Evolutionary conservation across 1,139 yeast species (phyloP).

Genomic region (Pichia sp.): DNA sequence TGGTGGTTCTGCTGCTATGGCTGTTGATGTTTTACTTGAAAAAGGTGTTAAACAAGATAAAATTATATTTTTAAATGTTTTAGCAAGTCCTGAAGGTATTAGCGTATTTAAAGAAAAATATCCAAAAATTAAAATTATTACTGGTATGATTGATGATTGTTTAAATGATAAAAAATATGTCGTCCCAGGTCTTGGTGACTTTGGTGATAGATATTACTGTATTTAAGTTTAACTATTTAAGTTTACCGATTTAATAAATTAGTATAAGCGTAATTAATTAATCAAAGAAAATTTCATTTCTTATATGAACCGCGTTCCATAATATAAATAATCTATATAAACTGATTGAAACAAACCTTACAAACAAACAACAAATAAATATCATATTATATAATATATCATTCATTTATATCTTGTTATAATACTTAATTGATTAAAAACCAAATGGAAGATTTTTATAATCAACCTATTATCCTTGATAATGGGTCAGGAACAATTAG

Average conservation of each 20-base stretch:
- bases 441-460: conserved; percentile 28
- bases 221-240: conserved; percentile 36
- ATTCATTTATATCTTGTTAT: too few species aligned
- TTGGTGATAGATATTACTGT: conserved; percentile 96
- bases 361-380: too few species aligned
- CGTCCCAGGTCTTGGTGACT: conserved; percentile 94
- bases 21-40: conserved; percentile 79
- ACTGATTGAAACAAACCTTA: too few species aligned
- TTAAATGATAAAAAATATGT: conserved; percentile 81
- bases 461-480: conserved; percentile 89
- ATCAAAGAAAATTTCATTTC: too few species aligned
- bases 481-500: conserved; percentile 88
- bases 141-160: conserved; percentile 87
- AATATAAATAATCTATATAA: too few species aligned
- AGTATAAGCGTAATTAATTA: too few species aligned
- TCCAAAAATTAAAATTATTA: conserved; percentile 81
- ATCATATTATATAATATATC: too few species aligned
- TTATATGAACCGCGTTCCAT: too few species aligned
- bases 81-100: conserved; percentile 95
- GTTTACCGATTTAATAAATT: too few species aligned
- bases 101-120: conserved; percentile 66
- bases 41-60: conserved; percentile 86
- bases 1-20: conserved; percentile 97
- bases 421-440: too few species aligned
- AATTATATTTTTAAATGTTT: conserved; percentile 80